A percentile compares a stretch with the other conserved stretches of the same genome.
Conservation (phyloP, 2,329 filamentous ascomycete species). For the Trichoderma endophyticum region DNA sequence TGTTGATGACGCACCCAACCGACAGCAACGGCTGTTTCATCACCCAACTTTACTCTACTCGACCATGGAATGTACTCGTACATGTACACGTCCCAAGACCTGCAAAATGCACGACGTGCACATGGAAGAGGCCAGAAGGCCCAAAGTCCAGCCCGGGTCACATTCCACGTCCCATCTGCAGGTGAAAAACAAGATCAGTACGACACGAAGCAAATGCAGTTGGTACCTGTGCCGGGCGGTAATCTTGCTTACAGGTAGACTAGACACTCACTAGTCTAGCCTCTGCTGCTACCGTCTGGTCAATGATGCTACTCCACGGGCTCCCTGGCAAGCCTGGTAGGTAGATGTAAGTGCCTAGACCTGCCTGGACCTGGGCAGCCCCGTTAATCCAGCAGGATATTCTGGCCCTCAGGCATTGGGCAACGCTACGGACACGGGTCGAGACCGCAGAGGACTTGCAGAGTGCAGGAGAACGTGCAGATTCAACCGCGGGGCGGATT, state of each 20-base stretch:
- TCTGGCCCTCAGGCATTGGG: not conserved
- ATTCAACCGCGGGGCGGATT: not conserved
- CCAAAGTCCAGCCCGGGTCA: not conserved
- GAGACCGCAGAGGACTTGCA: constrained; percentile 6
- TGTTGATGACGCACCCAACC: not conserved
- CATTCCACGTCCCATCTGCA: not conserved
- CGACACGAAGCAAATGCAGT: not conserved
- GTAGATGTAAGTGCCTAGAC: not conserved
- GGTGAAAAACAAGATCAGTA: not conserved
- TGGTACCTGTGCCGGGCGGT: not conserved
- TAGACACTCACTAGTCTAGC: not conserved
- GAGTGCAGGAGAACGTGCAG: not conserved
- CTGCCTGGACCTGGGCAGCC: not conserved
- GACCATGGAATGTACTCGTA: not conserved
- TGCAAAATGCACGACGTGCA: not conserved
- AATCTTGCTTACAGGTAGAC: not conserved
- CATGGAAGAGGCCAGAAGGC: not conserved
- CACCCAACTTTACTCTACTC: not conserved
- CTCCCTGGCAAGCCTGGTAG: not conserved
- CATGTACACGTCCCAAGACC: not conserved
- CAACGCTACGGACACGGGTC: not conserved
- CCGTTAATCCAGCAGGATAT: not conserved
- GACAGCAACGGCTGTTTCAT: not conserved
- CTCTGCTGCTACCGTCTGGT: not conserved
- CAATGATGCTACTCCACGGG: not conserved